Conservation (phyloP, 345 rosid genomes). For the Rhizophora mangle region DNA sequence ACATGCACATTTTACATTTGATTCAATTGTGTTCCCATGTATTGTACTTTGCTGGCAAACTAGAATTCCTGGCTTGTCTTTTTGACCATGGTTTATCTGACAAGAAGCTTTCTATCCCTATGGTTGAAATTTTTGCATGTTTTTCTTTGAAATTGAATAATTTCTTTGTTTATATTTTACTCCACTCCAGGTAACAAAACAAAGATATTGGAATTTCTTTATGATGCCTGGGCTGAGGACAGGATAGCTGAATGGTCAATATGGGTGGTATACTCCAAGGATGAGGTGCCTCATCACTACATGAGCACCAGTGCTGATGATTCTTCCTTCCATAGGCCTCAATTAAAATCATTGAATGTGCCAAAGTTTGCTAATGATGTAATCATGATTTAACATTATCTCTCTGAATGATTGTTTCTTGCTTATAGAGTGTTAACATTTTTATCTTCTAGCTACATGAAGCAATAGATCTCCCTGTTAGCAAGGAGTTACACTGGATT, state of each 20-base stretch:
- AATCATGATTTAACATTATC: background rate
- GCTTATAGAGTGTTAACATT: background rate
- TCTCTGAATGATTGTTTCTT: slow-evolving; percentile 16
- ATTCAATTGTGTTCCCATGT: background rate
- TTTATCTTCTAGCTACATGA: background rate
- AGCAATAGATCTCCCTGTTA: background rate
- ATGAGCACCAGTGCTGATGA: slow-evolving; percentile 58
- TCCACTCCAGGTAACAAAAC: slow-evolving; percentile 56
- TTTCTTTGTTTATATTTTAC: slow-evolving; percentile 8
- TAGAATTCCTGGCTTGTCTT: background rate
- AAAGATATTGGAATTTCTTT: slow-evolving; percentile 60
- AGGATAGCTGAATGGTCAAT: slow-evolving; percentile 94
- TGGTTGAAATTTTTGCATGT: background rate
- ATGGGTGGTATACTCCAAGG: slow-evolving; percentile 89
- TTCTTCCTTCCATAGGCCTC: slow-evolving; percentile 40
- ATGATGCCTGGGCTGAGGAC: slow-evolving; percentile 66
- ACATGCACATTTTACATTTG: background rate
- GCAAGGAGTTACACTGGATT: background rate
- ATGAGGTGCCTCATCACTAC: slow-evolving; percentile 81
- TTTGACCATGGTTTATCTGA: background rate
- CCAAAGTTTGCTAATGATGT: slow-evolving; percentile 71
- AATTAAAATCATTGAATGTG: slow-evolving; percentile 48
- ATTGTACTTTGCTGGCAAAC: background rate
- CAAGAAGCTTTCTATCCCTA: background rate
- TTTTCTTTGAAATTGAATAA: background rate